Percentiles rank a stretch among this genome's conserved stretches.
Conservation (phyloP, 305 asterid species). For the Striga hermonthica region DNA sequence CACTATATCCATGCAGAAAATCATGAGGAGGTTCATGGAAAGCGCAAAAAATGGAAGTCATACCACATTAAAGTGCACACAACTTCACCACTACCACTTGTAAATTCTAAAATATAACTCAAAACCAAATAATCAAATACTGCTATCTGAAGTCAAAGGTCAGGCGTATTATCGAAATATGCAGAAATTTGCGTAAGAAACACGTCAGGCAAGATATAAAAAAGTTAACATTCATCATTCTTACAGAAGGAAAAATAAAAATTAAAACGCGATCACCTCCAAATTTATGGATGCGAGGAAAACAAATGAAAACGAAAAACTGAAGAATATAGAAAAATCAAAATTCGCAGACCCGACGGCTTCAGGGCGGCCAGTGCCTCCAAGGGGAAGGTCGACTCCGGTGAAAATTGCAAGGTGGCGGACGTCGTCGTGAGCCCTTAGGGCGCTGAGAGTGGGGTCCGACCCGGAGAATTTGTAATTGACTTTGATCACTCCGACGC, state of each 20-base stretch:
- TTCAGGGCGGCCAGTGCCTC: constrained; percentile 95
- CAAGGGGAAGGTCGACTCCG: constrained; percentile 96
- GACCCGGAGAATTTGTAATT: constrained; percentile 73
- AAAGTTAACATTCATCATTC: background rate
- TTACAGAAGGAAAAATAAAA: background rate
- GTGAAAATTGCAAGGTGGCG: constrained; percentile 78
- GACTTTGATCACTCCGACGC: constrained; percentile 61
- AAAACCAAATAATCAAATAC: constrained; percentile 1
- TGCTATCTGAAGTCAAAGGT: background rate
- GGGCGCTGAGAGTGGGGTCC: constrained; percentile 65
- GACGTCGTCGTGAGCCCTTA: constrained; percentile 74
- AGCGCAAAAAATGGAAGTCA: background rate
- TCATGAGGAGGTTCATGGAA: background rate
- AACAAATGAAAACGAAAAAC: constrained; percentile 12
- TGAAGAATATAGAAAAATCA: background rate
- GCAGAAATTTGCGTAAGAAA: background rate
- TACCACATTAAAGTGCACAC: constrained; percentile 14
- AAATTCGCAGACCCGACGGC: constrained; percentile 60
- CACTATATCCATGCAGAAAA: constrained; percentile 17
- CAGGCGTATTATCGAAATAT: background rate
- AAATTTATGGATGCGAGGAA: constrained; percentile 7
- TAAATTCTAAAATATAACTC: constrained; percentile 1
- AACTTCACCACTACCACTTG: constrained; percentile 25
- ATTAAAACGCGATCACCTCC: constrained; percentile 13
- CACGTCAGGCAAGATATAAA: background rate